These are phyloP conservation scores for Inonotus hispidus DNA, from an alignment of 1,284 basidiomycete genomes.

Conservation along the genomic window DNA sequence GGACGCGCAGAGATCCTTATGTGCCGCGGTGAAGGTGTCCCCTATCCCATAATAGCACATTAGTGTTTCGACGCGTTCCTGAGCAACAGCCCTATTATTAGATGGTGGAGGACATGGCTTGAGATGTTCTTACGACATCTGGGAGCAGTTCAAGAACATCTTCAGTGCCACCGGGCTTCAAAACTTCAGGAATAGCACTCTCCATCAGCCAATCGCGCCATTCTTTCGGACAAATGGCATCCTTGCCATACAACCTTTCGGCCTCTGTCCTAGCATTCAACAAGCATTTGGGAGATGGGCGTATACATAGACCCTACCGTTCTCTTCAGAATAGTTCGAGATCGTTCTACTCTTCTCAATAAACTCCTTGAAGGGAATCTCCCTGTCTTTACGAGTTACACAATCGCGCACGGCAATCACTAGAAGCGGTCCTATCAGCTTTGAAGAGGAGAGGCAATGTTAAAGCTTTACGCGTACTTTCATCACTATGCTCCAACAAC, in stretches of 20 bases:
- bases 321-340: slow-evolving; percentile 12
- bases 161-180: slow-evolving; percentile 44
- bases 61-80: slow-evolving; percentile 62
- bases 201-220: slow-evolving; percentile 58
- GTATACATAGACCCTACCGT: slow-evolving; percentile 20
- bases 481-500: slow-evolving; percentile 32
- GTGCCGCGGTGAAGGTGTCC: slow-evolving; percentile 71
- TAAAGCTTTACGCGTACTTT: slow-evolving; percentile 20
- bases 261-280: slow-evolving; percentile 36
- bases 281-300: background rate
- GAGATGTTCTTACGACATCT: slow-evolving; percentile 33
- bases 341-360: slow-evolving; percentile 22
- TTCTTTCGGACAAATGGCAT: slow-evolving; percentile 54
- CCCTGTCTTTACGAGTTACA: slow-evolving; percentile 25
- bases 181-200: slow-evolving; percentile 40
- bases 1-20: slow-evolving; percentile 76
- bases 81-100: slow-evolving; percentile 10
- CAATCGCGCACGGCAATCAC: slow-evolving; percentile 29
- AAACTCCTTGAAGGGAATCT: slow-evolving; percentile 26
- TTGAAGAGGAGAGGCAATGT: background rate
- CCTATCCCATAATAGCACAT: slow-evolving; percentile 77
- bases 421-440: slow-evolving; percentile 11
- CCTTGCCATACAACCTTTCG: slow-evolving; percentile 67
- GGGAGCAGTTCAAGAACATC: slow-evolving; percentile 55
- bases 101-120: background rate